Evolutionary conservation across 495 filamentous ascomycete species (phyloP).

Genomic region (Sabuloglossum arenarium): DNA sequence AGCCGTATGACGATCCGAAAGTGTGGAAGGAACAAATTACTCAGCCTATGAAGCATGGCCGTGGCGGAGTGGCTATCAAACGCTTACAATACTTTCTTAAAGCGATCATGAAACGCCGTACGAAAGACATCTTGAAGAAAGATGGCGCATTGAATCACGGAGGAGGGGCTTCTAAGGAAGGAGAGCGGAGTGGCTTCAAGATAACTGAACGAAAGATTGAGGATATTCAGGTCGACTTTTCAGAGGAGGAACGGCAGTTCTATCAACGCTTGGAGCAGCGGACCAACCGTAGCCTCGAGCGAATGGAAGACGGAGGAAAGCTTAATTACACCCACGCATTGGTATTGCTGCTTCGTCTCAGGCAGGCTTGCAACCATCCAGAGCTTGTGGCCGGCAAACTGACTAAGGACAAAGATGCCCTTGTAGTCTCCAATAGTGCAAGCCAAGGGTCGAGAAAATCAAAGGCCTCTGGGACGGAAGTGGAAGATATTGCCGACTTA

Average conservation of each 20-base stretch:
- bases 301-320: slow-evolving; percentile 61
- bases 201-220: slow-evolving; percentile 77
- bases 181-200: slow-evolving; percentile 43
- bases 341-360: slow-evolving; percentile 65
- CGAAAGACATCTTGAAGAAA: slow-evolving; percentile 81
- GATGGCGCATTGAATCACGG: slow-evolving; percentile 57
- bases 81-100: slow-evolving; percentile 66
- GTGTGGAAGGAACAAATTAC: slow-evolving; percentile 83
- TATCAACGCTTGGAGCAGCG: slow-evolving; percentile 68
- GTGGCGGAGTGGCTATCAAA: slow-evolving; percentile 72
- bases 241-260: slow-evolving; percentile 56
- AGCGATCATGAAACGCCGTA: slow-evolving; percentile 89
- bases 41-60: slow-evolving; percentile 61
- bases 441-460: slow-evolving; percentile 25
- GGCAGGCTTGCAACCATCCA: slow-evolving; percentile 89
- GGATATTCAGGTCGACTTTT: slow-evolving; percentile 58
- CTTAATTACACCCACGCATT: slow-evolving; percentile 68
- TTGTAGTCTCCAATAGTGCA: slow-evolving; percentile 22
- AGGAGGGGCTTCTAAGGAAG: slow-evolving; percentile 29
- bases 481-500: slow-evolving; percentile 70
- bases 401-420: slow-evolving; percentile 68
- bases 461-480: slow-evolving; percentile 27
- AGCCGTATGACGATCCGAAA: slow-evolving; percentile 62
- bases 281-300: slow-evolving; percentile 64
- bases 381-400: slow-evolving; percentile 66